A percentile compares a stretch with the other conserved stretches of the same genome.
Conservation (phyloP, 371 early-diverging fungal species). For the Rhizopus sp. region DNA sequence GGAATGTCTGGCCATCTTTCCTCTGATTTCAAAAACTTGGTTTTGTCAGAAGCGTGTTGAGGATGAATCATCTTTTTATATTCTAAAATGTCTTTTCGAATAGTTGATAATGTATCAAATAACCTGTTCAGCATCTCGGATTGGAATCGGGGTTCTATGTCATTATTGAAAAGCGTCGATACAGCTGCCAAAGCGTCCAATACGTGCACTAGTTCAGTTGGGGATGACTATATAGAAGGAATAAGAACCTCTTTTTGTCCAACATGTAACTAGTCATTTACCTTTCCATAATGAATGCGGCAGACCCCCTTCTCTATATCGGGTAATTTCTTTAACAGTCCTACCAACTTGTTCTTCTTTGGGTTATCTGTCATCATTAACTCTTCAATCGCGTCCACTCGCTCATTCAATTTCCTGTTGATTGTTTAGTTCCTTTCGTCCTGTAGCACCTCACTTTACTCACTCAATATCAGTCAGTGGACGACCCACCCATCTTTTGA, state of each 20-base stretch:
- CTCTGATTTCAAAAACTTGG: constrained; percentile 55
- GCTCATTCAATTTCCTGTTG: constrained; percentile 59
- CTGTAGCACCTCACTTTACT: neutral
- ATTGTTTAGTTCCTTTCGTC: neutral
- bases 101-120: constrained; percentile 44
- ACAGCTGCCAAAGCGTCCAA: constrained; percentile 55
- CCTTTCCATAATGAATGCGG: constrained; percentile 70
- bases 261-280: constrained; percentile 9
- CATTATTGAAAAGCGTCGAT: constrained; percentile 26
- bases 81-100: constrained; percentile 29
- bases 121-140: constrained; percentile 38
- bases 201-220: constrained; percentile 60
- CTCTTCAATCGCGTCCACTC: constrained; percentile 72
- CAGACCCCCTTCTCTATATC: constrained; percentile 81
- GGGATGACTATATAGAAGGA: constrained; percentile 46
- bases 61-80: constrained; percentile 44
- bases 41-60: constrained; percentile 25
- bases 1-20: constrained; percentile 58
- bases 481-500: constrained; percentile 80
- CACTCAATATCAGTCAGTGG: constrained; percentile 62
- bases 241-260: neutral
- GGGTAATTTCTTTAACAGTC: constrained; percentile 49
- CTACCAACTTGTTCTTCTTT: constrained; percentile 24
- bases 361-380: constrained; percentile 42
- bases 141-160: constrained; percentile 21